Conservation (phyloP, 2,329 filamentous ascomycete genomes). For the Xylariaceae sp. region DNA sequence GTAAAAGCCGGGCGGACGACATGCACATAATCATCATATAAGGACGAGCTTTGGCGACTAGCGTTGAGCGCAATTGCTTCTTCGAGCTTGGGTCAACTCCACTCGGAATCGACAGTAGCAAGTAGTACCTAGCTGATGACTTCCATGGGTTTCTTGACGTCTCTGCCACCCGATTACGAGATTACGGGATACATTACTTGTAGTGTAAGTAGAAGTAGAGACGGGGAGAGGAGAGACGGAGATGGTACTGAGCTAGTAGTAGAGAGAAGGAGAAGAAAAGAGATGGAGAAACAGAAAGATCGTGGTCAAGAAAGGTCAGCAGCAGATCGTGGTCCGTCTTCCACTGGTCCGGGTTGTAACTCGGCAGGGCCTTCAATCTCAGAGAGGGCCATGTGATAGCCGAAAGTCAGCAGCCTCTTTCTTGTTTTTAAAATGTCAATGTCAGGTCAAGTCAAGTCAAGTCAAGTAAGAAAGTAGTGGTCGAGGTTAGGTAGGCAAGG, state of each 20-base stretch:
- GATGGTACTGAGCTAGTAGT: conserved; percentile 5
- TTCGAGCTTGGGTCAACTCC: conserved; percentile 26
- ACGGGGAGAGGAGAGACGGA: too few species aligned
- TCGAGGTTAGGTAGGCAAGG: background rate
- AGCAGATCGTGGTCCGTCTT: background rate
- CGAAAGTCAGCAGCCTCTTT: conserved; percentile 15
- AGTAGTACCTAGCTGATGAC: background rate
- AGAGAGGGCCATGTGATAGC: conserved; percentile 14
- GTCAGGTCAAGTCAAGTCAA: too few species aligned
- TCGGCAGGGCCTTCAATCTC: conserved; percentile 9
- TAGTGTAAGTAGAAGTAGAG: too few species aligned
- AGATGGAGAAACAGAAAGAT: background rate
- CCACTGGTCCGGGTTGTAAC: conserved; percentile 3
- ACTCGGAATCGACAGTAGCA: conserved; percentile 19
- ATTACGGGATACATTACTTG: background rate
- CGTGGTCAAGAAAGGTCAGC: background rate
- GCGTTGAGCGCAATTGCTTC: conserved; percentile 22
- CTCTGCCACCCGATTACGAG: conserved; percentile 6
- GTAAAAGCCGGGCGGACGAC: conserved; percentile 1
- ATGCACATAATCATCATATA: conserved; percentile 13
- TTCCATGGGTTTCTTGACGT: conserved; percentile 9
- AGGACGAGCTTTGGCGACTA: conserved; percentile 22
- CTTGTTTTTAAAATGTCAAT: conserved; percentile 3
- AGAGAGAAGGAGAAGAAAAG: background rate
- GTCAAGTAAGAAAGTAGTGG: too few species aligned